A percentile compares a stretch with the other conserved stretches of the same genome.
phyloP scores from a whole-genome alignment of 352 stramenopile species.

The Phytophthora crassamura region DNA sequence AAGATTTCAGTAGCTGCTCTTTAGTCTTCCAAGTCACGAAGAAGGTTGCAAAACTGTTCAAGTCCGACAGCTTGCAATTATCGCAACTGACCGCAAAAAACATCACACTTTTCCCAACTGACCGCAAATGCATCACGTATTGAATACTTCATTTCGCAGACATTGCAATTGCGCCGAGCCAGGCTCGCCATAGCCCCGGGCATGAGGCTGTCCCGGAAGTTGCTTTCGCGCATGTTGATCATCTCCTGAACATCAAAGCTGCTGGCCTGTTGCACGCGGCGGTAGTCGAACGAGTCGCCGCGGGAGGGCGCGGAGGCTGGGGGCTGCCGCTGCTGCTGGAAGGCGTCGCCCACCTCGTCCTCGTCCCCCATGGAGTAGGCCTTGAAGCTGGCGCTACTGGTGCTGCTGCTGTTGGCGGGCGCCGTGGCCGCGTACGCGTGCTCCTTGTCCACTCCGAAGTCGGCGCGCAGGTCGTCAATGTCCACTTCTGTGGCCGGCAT shows the following conservation, averaged over 20 bases:
- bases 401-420: slow-evolving; percentile 25
- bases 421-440: slow-evolving; percentile 22
- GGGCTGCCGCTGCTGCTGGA: slow-evolving; percentile 13
- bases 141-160: too few relatives aligned
- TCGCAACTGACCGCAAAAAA: too few relatives aligned
- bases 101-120: too few relatives aligned
- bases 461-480: slow-evolving; percentile 44
- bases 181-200: slow-evolving; percentile 17
- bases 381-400: slow-evolving; percentile 32
- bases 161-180: too few relatives aligned
- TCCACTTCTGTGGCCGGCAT: slow-evolving; percentile 51
- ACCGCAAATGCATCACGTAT: too few relatives aligned
- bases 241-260: slow-evolving; percentile 76
- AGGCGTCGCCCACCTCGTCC: slow-evolving; percentile 39
- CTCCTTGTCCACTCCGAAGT: slow-evolving; percentile 18
- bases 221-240: slow-evolving; percentile 58
- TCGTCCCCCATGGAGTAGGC: slow-evolving; percentile 41
- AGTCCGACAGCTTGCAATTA: too few relatives aligned
- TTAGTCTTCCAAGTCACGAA: too few relatives aligned
- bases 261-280: slow-evolving; percentile 39
- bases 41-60: too few relatives aligned
- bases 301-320: slow-evolving; percentile 5
- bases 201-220: slow-evolving; percentile 64
- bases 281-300: slow-evolving; percentile 32
- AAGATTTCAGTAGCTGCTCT: too few relatives aligned